Evolutionary conservation across 768 basidiomycete genomes (phyloP), one percentile per base, ranked within the genome.

Genomic region (Boletus rubropictus): DNA sequence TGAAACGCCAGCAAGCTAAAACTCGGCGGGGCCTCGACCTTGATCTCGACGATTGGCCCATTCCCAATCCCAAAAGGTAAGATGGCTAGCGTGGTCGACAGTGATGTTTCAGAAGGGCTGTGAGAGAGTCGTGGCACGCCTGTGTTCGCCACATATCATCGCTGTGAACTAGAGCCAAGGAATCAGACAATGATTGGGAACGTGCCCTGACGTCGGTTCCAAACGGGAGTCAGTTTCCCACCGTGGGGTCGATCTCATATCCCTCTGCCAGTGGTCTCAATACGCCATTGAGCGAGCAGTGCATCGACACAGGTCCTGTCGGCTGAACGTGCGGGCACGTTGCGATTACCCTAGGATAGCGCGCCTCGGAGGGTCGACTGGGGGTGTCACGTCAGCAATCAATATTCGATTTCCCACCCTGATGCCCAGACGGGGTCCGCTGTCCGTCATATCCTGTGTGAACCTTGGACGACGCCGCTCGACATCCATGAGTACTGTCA

Each of bases 41-140:
- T 39, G 83, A 83, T 8, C 85, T 86, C 56, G 81, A 82, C n/a
- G n/a, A n/a, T n/a, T 84, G 82, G 84, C 61, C 65, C 14, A 21
- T 32, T 29, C 39, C 45, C 24, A 49, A 39, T 29, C 34, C 28
- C 22, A 48, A 35, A 25, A 46, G 24, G 39, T 50, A 20, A 53
- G 37, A 33, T 18, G 22, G 27, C 17, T 39, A 25, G 32, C 29
- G 4, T 25, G n/a, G 24, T 7, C 7, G 24, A 5, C 24, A n/a
- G 9, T 17, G 48, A 47, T 39, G n/a, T 17, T 18, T 2, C 12
- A 11, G 9, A 15, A 29, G 29, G 48, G 25, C 3, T 5, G 29
- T 36, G 46, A 42, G 39, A 34, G 29, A 34, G n/a, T 25, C 25
- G 25, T 17, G 37, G 24, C 42, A 24, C n/a, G 20, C 22, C 14